Conservation (phyloP, 1,139 yeast species). For the Wickerhamomyces sp. region DNA sequence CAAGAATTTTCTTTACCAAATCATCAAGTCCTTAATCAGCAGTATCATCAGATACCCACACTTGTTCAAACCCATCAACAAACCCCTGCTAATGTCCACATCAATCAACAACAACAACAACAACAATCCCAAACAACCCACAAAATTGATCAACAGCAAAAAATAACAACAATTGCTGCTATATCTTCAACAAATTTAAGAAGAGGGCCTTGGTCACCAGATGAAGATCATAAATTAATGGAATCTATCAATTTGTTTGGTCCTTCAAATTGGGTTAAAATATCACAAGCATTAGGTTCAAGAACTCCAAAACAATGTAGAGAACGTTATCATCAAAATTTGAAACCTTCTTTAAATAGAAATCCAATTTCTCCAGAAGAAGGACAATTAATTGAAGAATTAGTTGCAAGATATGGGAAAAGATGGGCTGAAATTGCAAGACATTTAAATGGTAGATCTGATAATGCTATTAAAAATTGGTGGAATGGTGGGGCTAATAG, state of each 20-base stretch:
- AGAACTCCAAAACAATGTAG: conserved; percentile 91
- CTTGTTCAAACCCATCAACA: neutral
- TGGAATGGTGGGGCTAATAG: conserved; percentile 94
- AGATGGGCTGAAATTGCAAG: conserved; percentile 95
- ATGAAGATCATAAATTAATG: conserved; percentile 70
- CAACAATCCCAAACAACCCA: neutral
- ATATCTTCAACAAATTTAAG: conserved; percentile 12
- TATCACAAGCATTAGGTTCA: conserved; percentile 66
- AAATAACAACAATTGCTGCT: neutral
- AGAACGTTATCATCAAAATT: conserved; percentile 87
- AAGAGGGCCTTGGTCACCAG: conserved; percentile 84
- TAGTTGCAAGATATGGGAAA: conserved; percentile 78
- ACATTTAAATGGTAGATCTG: conserved; percentile 80
- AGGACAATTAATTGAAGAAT: conserved; percentile 72
- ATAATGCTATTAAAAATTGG: conserved; percentile 93
- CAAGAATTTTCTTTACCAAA: neutral
- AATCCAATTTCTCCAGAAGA: conserved; percentile 83
- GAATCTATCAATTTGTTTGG: conserved; percentile 70
- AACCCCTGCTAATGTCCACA: too few species aligned
- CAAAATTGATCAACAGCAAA: neutral
- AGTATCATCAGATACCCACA: neutral
- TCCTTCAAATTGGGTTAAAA: conserved; percentile 89
- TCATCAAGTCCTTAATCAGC: neutral
- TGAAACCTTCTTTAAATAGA: conserved; percentile 78
- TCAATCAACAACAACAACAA: neutral